A percentile compares a stretch with the other conserved stretches of the same genome.
Evolutionary conservation across 139 green algal species (phyloP).

Genomic region (Marvania coccoides): DNA sequence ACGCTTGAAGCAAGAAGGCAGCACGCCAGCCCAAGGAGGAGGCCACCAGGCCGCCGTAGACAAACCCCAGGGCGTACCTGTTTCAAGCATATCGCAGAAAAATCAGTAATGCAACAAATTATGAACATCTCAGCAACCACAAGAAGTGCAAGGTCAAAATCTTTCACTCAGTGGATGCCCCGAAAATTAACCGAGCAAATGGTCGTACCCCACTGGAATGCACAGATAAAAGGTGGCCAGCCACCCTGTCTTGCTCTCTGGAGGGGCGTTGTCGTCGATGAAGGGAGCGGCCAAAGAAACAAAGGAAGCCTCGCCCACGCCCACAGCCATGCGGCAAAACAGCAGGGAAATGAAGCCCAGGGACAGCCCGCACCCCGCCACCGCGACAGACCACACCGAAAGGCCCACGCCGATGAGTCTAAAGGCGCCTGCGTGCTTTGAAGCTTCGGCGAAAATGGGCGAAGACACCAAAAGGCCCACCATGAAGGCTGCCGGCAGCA

Average conservation of each 20-base stretch:
- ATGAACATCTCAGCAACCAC: neutral
- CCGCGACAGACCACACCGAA: slow-evolving; percentile 68
- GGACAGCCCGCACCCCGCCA: slow-evolving; percentile 55
- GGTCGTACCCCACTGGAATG: slow-evolving; percentile 74
- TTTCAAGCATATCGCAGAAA: too few relatives aligned
- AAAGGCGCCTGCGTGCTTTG: slow-evolving; percentile 52
- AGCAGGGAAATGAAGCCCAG: slow-evolving; percentile 55
- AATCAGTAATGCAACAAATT: too few relatives aligned
- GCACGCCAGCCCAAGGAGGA: slow-evolving; percentile 61
- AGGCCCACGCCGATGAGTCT: slow-evolving; percentile 82
- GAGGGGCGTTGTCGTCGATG: slow-evolving; percentile 89
- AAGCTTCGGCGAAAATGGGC: slow-evolving; percentile 80
- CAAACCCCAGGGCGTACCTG: slow-evolving; percentile 66
- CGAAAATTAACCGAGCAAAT: neutral
- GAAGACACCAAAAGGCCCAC: slow-evolving; percentile 85
- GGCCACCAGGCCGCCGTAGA: slow-evolving; percentile 62
- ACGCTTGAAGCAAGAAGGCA: slow-evolving; percentile 74
- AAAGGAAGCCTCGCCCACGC: slow-evolving; percentile 91
- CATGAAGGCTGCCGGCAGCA: slow-evolving; percentile 88
- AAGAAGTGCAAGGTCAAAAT: slow-evolving; percentile 16
- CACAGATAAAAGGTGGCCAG: slow-evolving; percentile 88
- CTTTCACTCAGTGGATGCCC: too few relatives aligned
- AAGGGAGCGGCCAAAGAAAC: slow-evolving; percentile 88
- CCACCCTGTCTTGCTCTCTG: slow-evolving; percentile 61
- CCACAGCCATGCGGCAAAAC: slow-evolving; percentile 65